Evolutionary conservation across 371 early-diverging fungal genomes (phyloP), one percentile per base, ranked within the genome.

Genomic region (Mucor racemosus): DNA sequence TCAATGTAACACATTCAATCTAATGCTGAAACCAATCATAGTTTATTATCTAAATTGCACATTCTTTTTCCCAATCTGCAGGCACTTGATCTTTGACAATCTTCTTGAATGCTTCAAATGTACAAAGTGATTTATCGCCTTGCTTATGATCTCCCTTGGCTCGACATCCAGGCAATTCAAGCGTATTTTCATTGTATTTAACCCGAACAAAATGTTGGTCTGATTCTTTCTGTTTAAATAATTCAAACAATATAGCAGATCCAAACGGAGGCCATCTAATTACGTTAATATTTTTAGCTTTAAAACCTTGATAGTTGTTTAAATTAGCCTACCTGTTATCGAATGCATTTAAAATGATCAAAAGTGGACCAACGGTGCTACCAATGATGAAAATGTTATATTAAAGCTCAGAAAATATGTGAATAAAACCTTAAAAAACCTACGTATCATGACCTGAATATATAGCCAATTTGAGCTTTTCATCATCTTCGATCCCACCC

Each of bases 391-490:
- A 58, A 34, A 19, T 36, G 31, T 19, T 11, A 60, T 5, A 41
- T 13, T 53, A 14, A 53, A 53, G 10, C 21, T 11, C 53, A 53
- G 53, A 26, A 21, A 31, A 53, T 53, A 53, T 53, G 53, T 53
- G 36, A 34, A 8, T 7, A 14, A 11, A 35, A 60, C 26, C 15
- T 38, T 56, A 19, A 44, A 44, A 44, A 21, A 50, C 75, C 64
- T 79, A 87, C 85, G 91, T 87, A 70, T 92, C 92, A 73, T 94
- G 94, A 42, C 91, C 93, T 66, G 91, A 90, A 73, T 89, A 92
- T 40, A 94, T 67, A 9, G 87, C 84, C 70, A 91, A 68, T 66
- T 89, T 90, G 14, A 72, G 55, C 15, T 86, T 76, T 15, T 79
- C 77, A 36, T 75, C 68, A 34, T 68, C 75, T 13, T 69, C 77